These are phyloP conservation scores for Ogataea angusta DNA, from an alignment of 805 yeast genomes.

Conservation along the genomic window DNA sequence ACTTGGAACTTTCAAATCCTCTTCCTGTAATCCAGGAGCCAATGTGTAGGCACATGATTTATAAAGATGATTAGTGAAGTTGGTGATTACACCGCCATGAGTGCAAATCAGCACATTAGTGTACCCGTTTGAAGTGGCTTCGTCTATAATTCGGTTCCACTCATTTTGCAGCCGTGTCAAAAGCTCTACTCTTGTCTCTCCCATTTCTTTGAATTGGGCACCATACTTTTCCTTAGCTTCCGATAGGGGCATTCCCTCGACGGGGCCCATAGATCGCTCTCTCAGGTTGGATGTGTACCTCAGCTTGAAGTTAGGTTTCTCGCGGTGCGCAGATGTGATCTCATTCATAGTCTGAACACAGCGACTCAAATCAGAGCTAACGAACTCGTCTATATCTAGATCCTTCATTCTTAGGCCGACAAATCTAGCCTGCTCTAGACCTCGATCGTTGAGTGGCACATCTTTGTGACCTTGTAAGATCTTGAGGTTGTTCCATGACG, in stretches of 20 bases:
- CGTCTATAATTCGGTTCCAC: constrained; percentile 42
- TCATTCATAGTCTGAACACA: constrained; percentile 57
- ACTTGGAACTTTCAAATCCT: constrained; percentile 55
- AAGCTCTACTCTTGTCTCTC: constrained; percentile 53
- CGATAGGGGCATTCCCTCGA: constrained; percentile 67
- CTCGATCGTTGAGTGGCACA: constrained; percentile 59
- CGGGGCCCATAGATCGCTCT: constrained; percentile 76
- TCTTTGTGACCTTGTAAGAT: constrained; percentile 79
- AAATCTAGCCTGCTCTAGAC: constrained; percentile 54
- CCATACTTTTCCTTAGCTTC: constrained; percentile 66
- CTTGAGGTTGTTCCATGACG: constrained; percentile 64
- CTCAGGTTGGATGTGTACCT: constrained; percentile 46
- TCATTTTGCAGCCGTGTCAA: constrained; percentile 45
- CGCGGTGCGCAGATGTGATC: constrained; percentile 33
- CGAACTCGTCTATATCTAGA: constrained; percentile 42
- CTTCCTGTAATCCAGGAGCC: constrained; percentile 36
- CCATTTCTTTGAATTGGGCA: constrained; percentile 55
- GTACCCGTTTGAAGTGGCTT: constrained; percentile 32
- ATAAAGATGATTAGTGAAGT: constrained; percentile 51
- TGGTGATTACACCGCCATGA: constrained; percentile 80
- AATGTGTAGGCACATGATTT: constrained; percentile 37
- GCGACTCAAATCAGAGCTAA: constrained; percentile 53
- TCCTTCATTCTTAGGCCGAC: constrained; percentile 46
- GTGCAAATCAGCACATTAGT: constrained; percentile 61
- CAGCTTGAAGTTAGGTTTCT: constrained; percentile 21